These are phyloP conservation scores for Ambrosiella cleistominuta DNA, from an alignment of 2,329 filamentous ascomycete genomes.

Conservation along the genomic window DNA sequence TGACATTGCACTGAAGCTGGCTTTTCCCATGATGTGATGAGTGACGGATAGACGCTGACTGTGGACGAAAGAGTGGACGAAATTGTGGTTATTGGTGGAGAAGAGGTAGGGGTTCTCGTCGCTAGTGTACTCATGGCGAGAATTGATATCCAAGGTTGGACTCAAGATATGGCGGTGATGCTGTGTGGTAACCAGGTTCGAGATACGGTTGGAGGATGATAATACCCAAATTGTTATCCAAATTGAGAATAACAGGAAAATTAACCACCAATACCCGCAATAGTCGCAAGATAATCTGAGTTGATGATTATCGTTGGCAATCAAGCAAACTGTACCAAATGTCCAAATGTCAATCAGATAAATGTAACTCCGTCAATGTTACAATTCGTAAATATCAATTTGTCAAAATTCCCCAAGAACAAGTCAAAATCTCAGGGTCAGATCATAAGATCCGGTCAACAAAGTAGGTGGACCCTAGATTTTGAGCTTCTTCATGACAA, in stretches of 20 bases:
- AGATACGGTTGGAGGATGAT: neutral
- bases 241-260: neutral
- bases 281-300: too few relatives aligned
- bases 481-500: too few relatives aligned
- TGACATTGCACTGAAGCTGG: constrained; percentile 20
- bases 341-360: neutral
- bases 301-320: too few relatives aligned
- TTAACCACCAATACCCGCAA: neutral
- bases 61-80: neutral
- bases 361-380: neutral
- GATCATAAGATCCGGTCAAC: too few relatives aligned
- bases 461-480: too few relatives aligned
- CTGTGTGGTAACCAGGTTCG: neutral
- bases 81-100: neutral
- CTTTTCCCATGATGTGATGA: constrained; percentile 22
- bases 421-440: too few relatives aligned
- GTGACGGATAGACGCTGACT: neutral
- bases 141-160: neutral
- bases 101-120: neutral
- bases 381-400: neutral
- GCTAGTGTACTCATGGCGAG: constrained; percentile 2
- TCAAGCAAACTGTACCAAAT: too few relatives aligned
- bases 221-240: neutral
- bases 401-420: too few relatives aligned
- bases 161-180: neutral